Conservation (phyloP, 805 yeast species). For the Kuraishia ogatae region DNA sequence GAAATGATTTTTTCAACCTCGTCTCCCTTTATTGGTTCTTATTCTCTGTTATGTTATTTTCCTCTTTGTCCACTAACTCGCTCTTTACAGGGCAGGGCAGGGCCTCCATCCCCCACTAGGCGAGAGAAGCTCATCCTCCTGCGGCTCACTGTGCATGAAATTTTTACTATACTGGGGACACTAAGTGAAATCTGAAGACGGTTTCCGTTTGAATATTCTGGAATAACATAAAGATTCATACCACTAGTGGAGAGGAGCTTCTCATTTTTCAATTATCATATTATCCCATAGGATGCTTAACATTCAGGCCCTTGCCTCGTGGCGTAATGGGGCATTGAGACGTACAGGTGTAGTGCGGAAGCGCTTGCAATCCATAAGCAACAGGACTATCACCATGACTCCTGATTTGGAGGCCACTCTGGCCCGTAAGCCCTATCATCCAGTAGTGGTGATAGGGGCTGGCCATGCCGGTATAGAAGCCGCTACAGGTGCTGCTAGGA, state of each 20-base stretch:
- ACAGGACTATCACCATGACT: conserved; percentile 17
- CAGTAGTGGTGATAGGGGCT: conserved; percentile 89
- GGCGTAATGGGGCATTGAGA: neutral
- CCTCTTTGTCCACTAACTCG: neutral
- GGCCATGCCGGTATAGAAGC: conserved; percentile 99
- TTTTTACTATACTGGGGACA: neutral
- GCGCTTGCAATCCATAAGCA: neutral
- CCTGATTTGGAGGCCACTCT: conserved; percentile 26
- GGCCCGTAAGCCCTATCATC: conserved; percentile 26
- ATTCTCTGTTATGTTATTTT: neutral
- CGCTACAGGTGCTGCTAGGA: conserved; percentile 83
- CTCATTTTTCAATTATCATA: too few species aligned
- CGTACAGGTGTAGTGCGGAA: neutral
- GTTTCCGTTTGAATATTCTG: neutral
- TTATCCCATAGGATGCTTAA: neutral
- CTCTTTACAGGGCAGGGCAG: too few species aligned
- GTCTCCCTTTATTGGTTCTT: too few species aligned
- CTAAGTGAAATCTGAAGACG: neutral
- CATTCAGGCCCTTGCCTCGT: neutral
- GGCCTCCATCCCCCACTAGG: too few species aligned
- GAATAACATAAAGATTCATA: too few species aligned
- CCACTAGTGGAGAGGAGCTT: too few species aligned
- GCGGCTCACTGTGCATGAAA: neutral
- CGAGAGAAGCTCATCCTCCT: neutral
- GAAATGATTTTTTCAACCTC: too few species aligned